A percentile compares a stretch with the other conserved stretches of the same genome.
phyloP scores from a whole-genome alignment of 192 early-diverging fungal species.

The Cetraspora pellucida region DNA sequence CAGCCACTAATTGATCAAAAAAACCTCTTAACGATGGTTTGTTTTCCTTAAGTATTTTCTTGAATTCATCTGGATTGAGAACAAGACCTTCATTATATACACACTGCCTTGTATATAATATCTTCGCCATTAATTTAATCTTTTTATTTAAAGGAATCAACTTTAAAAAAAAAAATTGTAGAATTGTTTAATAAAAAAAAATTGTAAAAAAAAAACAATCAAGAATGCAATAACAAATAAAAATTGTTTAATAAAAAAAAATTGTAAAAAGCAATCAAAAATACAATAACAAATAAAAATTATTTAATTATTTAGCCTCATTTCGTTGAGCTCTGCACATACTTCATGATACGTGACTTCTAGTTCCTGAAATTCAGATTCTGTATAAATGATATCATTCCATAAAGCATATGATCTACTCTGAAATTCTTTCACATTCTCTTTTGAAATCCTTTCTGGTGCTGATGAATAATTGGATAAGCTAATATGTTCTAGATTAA shows the following conservation, averaged over 20 bases:
- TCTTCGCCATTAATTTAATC: neutral
- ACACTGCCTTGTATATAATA: neutral
- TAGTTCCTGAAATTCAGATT: too few relatives aligned
- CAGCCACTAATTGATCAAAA: neutral
- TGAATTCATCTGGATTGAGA: constrained; percentile 11
- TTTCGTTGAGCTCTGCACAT: too few relatives aligned
- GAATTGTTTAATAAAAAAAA: neutral
- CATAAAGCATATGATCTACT: constrained; percentile 13
- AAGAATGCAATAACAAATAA: too few relatives aligned
- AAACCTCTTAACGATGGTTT: neutral
- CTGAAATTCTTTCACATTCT: constrained; percentile 9
- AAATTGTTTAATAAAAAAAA: too few relatives aligned
- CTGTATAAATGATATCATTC: too few relatives aligned
- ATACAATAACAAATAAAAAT: neutral
- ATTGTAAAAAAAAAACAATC: too few relatives aligned
- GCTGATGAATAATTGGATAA: neutral
- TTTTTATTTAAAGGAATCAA: too few relatives aligned
- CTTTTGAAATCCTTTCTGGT: constrained; percentile 9
- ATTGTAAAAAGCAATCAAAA: too few relatives aligned
- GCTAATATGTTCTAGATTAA: neutral
- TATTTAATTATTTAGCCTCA: neutral
- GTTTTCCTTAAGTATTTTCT: constrained; percentile 9
- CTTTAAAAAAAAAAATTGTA: neutral
- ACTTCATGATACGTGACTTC: too few relatives aligned
- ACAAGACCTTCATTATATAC: constrained; percentile 18